Evolutionary conservation across 1,284 basidiomycete genomes (phyloP).

Genomic region (Salmacisia buchloeana): DNA sequence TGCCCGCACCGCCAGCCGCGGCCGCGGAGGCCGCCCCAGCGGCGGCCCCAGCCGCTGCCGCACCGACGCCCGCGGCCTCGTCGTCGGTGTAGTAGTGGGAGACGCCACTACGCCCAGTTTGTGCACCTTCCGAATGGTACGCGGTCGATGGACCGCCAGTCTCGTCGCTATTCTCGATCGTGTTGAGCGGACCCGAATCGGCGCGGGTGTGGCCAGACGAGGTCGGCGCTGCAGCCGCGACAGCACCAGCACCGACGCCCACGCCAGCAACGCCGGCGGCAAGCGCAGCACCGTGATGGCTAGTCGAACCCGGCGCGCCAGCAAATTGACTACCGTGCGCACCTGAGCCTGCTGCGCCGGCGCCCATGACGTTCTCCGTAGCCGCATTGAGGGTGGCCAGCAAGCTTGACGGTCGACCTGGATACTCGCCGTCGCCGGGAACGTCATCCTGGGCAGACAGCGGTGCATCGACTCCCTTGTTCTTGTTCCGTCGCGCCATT

Average conservation of each 20-base stretch:
- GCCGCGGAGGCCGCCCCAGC: slow-evolving; percentile 10
- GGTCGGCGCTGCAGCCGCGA: slow-evolving; percentile 19
- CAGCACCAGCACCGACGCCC: slow-evolving; percentile 12
- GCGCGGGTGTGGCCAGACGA: slow-evolving; percentile 53
- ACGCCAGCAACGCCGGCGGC: slow-evolving; percentile 5
- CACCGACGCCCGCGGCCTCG: slow-evolving; percentile 19
- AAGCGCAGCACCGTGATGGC: neutral
- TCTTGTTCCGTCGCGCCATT: slow-evolving; percentile 63
- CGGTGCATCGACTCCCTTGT: slow-evolving; percentile 26
- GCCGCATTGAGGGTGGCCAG: slow-evolving; percentile 51
- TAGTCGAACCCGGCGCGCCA: neutral
- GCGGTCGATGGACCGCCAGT: slow-evolving; percentile 52
- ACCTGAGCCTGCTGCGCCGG: slow-evolving; percentile 65
- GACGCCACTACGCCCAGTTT: slow-evolving; percentile 24
- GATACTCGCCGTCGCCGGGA: slow-evolving; percentile 29
- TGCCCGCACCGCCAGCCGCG: slow-evolving; percentile 16
- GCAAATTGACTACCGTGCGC: slow-evolving; percentile 55
- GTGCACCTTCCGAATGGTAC: slow-evolving; percentile 33
- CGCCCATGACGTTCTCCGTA: slow-evolving; percentile 79
- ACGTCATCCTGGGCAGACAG: slow-evolving; percentile 32
- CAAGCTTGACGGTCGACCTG: slow-evolving; percentile 34
- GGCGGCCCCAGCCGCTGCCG: slow-evolving; percentile 14
- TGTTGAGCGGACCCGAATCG: slow-evolving; percentile 38
- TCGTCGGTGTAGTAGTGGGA: slow-evolving; percentile 49
- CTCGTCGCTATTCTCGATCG: slow-evolving; percentile 28